Percentiles rank a stretch among this genome's conserved stretches.
Conservation (phyloP, 441 rosid genomes). For the Jatropha multifida region DNA sequence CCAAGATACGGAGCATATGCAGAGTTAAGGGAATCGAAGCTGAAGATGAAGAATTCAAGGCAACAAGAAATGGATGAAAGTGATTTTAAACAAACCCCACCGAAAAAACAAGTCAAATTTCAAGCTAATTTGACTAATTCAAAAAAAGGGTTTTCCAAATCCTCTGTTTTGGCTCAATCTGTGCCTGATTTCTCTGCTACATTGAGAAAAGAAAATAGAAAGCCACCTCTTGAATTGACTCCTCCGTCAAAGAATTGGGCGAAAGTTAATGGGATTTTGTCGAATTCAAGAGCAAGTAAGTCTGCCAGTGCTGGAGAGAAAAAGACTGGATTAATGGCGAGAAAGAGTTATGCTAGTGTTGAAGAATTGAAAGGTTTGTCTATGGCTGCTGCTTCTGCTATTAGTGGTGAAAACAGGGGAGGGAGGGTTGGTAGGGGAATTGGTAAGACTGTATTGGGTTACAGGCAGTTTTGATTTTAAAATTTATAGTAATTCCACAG, state of each 20-base stretch:
- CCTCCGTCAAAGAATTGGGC: conserved; percentile 50
- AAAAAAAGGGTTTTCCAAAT: conserved; percentile 34
- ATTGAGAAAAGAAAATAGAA: conserved; percentile 69
- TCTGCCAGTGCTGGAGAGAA: conserved; percentile 75
- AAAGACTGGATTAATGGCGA: conserved; percentile 43
- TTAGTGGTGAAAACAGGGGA: conserved; percentile 47
- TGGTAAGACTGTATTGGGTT: conserved; percentile 43
- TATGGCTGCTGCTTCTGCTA: conserved; percentile 52
- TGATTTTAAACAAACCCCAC: conserved; percentile 36
- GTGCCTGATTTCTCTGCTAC: conserved; percentile 72
- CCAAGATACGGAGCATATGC: conserved; percentile 70
- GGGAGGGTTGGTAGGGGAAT: conserved; percentile 30
- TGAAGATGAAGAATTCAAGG: conserved; percentile 39
- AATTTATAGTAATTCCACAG: neutral
- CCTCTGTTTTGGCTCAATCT: conserved; percentile 59
- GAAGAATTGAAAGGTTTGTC: conserved; percentile 67
- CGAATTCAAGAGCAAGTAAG: conserved; percentile 61
- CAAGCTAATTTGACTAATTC: conserved; percentile 26
- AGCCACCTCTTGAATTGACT: conserved; percentile 47
- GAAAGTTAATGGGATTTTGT: conserved; percentile 35
- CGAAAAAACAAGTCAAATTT: conserved; percentile 69
- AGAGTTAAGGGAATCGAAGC: conserved; percentile 57
- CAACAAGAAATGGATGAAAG: conserved; percentile 24
- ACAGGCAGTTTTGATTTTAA: conserved; percentile 37
- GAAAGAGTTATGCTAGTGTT: conserved; percentile 67